phyloP scores from a whole-genome alignment of 305 asterid species.

The Fraxinus floribunda region DNA sequence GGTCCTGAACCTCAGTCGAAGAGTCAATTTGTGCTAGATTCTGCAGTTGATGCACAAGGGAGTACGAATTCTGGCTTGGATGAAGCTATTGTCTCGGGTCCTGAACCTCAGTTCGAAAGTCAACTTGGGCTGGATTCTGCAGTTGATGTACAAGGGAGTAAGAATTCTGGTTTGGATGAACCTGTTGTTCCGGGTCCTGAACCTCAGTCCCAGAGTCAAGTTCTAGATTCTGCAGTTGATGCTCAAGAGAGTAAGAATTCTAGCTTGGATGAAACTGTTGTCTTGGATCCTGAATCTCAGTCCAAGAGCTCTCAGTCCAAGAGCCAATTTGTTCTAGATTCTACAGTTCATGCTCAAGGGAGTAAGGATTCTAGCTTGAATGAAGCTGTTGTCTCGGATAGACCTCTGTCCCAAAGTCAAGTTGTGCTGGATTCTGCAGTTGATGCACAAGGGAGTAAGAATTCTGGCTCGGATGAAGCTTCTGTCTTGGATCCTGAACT shows the following conservation, averaged over 20 bases:
- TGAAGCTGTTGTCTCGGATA: not conserved
- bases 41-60: not conserved
- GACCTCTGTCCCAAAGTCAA: not conserved
- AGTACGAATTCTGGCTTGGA: not conserved
- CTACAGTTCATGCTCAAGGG: not conserved
- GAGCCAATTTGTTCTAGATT: not conserved
- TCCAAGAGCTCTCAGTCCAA: too few relatives aligned
- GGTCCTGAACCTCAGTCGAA: constrained; percentile 1
- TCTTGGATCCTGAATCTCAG: not conserved
- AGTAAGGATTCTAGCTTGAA: not conserved
- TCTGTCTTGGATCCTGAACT: constrained; percentile 12
- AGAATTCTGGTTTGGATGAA: constrained; percentile 1
- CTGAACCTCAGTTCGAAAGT: not conserved
- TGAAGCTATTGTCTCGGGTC: not conserved
- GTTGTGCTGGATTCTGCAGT: constrained; percentile 1
- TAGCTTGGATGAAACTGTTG: not conserved
- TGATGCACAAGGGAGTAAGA: constrained; percentile 22
- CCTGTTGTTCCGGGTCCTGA: constrained; percentile 16
- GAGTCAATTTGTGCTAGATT: constrained; percentile 4
- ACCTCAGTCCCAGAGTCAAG: constrained; percentile 11
- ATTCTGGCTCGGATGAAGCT: constrained; percentile 7
- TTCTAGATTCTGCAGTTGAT: constrained; percentile 11
- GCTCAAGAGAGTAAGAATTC: constrained; percentile 8
- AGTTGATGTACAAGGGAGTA: constrained; percentile 14
- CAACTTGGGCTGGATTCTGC: constrained; percentile 15